Conservation (phyloP, 1,139 yeast genomes). For the Nadsonia commutata region DNA sequence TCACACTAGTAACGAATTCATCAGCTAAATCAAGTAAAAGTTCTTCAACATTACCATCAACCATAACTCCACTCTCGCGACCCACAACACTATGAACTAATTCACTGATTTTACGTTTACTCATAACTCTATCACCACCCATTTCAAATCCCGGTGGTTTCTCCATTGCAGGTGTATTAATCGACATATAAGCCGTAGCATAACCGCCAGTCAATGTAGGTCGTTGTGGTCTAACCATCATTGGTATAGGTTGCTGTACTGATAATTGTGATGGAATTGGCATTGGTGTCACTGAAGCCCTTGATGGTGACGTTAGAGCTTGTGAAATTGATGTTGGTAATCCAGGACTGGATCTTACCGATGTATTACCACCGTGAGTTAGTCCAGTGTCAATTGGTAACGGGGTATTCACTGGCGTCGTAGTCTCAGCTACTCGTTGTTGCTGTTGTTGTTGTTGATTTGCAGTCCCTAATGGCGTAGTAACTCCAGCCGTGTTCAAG, state of each 20-base stretch:
- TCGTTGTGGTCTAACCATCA: conserved; percentile 46
- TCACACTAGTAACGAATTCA: conserved; percentile 82
- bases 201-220: conserved; percentile 83
- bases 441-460: background rate
- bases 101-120: conserved; percentile 79
- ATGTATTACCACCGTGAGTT: background rate
- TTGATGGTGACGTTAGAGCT: conserved; percentile 22
- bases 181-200: conserved; percentile 33
- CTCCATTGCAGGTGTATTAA: conserved; percentile 30
- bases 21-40: conserved; percentile 83
- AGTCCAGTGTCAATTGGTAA: background rate
- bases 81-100: conserved; percentile 75
- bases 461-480: background rate
- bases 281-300: conserved; percentile 37
- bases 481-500: background rate
- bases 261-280: conserved; percentile 59
- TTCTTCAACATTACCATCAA: conserved; percentile 95
- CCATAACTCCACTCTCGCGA: conserved; percentile 45
- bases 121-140: conserved; percentile 64
- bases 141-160: conserved; percentile 73
- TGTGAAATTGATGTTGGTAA: background rate
- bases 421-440: background rate
- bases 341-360: background rate
- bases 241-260: conserved; percentile 50
- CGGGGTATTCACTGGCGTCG: background rate